Evolutionary conservation across 192 early-diverging fungal genomes (phyloP).

Genomic region (Geosiphon pyriformis): DNA sequence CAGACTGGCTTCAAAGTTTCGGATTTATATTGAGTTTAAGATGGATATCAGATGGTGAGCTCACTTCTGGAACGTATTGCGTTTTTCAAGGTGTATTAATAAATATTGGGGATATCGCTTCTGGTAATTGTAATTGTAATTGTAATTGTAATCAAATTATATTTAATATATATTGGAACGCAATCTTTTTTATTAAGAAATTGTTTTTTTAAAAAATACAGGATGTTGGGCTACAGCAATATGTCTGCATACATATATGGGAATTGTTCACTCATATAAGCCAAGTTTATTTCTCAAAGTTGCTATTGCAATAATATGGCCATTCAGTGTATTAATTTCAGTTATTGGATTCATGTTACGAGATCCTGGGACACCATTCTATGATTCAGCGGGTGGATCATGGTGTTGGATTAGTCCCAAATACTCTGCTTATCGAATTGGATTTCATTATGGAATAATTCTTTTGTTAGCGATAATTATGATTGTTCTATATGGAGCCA

Average conservation of each 20-base stretch:
- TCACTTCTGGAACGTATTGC: not conserved
- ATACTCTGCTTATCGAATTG: not conserved
- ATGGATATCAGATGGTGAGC: not conserved
- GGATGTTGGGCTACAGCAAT: not conserved
- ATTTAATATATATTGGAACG: not conserved
- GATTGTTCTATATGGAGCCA: not conserved
- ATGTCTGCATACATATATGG: not conserved
- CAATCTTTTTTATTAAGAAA: no score
- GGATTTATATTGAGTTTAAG: not conserved
- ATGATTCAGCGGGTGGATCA: not conserved
- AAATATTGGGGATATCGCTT: slow-evolving; percentile 3
- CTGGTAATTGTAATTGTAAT: not conserved
- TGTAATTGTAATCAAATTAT: not conserved
- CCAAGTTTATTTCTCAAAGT: not conserved
- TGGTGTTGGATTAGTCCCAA: not conserved
- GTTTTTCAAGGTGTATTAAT: not conserved
- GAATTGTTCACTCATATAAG: not conserved
- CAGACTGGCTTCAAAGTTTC: not conserved
- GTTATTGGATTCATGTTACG: not conserved
- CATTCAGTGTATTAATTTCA: not conserved
- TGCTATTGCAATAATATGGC: not conserved
- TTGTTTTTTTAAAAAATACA: not conserved
- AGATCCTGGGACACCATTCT: not conserved
- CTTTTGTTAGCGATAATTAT: not conserved
- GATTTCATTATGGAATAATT: not conserved